Conservation (phyloP, 768 basidiomycete genomes). For the Hydnomerulius pinastri region DNA sequence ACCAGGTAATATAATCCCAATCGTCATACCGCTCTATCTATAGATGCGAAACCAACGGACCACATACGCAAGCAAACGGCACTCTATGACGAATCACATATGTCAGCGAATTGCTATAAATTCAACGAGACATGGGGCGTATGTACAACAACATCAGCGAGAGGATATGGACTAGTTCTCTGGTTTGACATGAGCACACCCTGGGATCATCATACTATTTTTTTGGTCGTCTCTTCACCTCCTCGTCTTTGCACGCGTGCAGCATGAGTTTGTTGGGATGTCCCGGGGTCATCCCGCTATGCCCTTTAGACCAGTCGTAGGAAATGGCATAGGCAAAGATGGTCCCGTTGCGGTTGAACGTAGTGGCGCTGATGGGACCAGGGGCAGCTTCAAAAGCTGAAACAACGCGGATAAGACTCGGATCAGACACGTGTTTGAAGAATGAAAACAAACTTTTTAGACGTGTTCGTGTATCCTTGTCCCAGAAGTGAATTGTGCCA, state of each 20-base stretch:
- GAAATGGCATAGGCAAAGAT: slow-evolving; percentile 93
- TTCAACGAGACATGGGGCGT: too few species aligned
- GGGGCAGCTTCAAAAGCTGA: slow-evolving; percentile 72
- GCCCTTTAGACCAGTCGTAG: slow-evolving; percentile 94
- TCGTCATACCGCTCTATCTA: too few species aligned
- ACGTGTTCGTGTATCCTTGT: slow-evolving; percentile 89
- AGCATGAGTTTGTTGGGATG: slow-evolving; percentile 80
- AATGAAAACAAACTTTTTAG: slow-evolving; percentile 68
- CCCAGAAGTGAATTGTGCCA: slow-evolving; percentile 92
- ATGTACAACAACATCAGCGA: too few species aligned
- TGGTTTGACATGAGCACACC: too few species aligned
- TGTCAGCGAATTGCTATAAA: too few species aligned
- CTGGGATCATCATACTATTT: too few species aligned
- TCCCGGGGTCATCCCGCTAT: slow-evolving; percentile 75
- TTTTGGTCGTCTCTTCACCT: slow-evolving; percentile 67
- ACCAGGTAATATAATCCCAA: too few species aligned
- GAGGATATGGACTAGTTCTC: too few species aligned
- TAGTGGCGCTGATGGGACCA: slow-evolving; percentile 76
- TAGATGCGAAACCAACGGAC: too few species aligned
- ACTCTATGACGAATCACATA: too few species aligned
- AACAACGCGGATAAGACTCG: slow-evolving; percentile 5
- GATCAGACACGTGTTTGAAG: background rate
- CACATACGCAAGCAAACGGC: too few species aligned
- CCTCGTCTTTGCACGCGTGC: slow-evolving; percentile 85
- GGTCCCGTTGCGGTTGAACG: slow-evolving; percentile 85